Conservation (phyloP, 2,329 filamentous ascomycete species). For the Rugonectria rugulosa region DNA sequence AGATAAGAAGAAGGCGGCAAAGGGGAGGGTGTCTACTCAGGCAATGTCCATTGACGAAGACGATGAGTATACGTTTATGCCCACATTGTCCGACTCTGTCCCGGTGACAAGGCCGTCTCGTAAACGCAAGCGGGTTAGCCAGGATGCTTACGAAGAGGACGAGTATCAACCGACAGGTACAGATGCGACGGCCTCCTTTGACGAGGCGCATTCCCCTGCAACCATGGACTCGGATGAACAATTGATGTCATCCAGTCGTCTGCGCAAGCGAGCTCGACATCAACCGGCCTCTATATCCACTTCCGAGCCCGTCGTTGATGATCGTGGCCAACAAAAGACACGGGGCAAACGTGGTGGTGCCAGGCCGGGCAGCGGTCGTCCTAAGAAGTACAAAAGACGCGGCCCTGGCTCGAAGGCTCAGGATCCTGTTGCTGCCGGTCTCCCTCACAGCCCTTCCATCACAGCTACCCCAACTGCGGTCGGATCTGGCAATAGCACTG, state of each 20-base stretch:
- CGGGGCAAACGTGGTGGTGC: conserved; percentile 49
- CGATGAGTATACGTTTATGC: conserved; percentile 29
- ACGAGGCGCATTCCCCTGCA: conserved; percentile 31
- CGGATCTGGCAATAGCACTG: conserved; percentile 9
- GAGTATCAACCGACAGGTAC: conserved; percentile 39
- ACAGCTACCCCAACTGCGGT: conserved; percentile 10
- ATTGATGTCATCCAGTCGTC: conserved; percentile 29
- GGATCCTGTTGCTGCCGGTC: neutral
- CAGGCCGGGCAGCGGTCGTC: conserved; percentile 48
- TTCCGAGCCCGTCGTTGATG: conserved; percentile 22
- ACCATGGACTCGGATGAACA: conserved; percentile 34
- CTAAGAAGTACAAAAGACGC: conserved; percentile 48
- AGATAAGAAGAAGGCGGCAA: conserved; percentile 35
- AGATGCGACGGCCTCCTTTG: conserved; percentile 30
- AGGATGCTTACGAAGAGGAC: conserved; percentile 41
- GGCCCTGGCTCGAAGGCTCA: conserved; percentile 16
- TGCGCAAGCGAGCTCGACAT: conserved; percentile 36
- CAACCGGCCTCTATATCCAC: conserved; percentile 18
- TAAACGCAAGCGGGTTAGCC: conserved; percentile 41
- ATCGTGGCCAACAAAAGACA: conserved; percentile 38
- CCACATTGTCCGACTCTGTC: conserved; percentile 18
- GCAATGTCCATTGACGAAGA: conserved; percentile 2
- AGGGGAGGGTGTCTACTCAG: conserved; percentile 24
- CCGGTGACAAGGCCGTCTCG: conserved; percentile 22
- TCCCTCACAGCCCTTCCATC: too few species aligned